Percentiles rank a stretch among this genome's conserved stretches.
These are phyloP conservation scores for Zarea fungicola DNA, from an alignment of 2,329 filamentous ascomycete species.

Conservation along the genomic window DNA sequence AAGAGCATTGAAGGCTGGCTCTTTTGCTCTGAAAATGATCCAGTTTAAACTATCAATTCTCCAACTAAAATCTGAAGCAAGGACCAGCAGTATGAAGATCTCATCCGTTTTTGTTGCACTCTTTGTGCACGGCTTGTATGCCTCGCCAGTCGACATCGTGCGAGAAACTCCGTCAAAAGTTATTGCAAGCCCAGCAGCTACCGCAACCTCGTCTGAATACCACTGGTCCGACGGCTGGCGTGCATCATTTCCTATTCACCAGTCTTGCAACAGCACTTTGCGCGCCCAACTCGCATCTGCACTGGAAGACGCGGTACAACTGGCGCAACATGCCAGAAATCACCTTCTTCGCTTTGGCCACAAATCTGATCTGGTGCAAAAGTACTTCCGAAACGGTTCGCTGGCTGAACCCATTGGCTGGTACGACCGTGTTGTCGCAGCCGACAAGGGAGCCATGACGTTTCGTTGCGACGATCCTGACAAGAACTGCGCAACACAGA, in stretches of 20 bases:
- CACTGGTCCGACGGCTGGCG: constrained; percentile 30
- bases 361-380: constrained; percentile 53
- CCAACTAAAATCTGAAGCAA: too few relatives aligned
- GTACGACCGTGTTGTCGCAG: constrained; percentile 55
- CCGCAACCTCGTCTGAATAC: constrained; percentile 22
- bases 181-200: constrained; percentile 13
- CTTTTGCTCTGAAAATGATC: too few relatives aligned
- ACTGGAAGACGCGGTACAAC: constrained; percentile 51
- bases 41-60: too few relatives aligned
- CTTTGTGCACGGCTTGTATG: too few relatives aligned
- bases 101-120: too few relatives aligned
- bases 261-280: constrained; percentile 61
- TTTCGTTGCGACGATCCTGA: constrained; percentile 68
- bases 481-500: constrained; percentile 52
- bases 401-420: constrained; percentile 56
- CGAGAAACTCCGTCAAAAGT: constrained; percentile 18
- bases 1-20: too few relatives aligned
- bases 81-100: too few relatives aligned
- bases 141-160: not conserved
- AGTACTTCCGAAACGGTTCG: constrained; percentile 60
- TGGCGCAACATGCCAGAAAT: constrained; percentile 57
- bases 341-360: constrained; percentile 56
- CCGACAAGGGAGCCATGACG: constrained; percentile 49
- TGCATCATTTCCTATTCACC: constrained; percentile 48
- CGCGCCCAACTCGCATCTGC: constrained; percentile 49